phyloP scores from a whole-genome alignment of 176 grass and related monocot species.

The Oryza meridionalis region DNA sequence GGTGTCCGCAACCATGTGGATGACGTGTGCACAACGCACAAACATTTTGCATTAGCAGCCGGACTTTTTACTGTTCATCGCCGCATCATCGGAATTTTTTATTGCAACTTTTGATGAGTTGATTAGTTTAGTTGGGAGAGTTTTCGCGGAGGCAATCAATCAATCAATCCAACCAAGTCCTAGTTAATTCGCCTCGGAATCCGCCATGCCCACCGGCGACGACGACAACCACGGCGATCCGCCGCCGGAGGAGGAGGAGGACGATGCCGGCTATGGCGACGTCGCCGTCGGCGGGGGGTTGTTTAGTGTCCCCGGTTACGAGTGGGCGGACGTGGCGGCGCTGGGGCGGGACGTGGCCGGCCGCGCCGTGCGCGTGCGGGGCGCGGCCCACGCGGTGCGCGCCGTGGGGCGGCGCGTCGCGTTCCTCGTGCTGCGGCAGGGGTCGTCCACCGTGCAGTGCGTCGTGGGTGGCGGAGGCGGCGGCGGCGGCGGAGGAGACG shows the following conservation, averaged over 20 bases:
- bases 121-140: neutral
- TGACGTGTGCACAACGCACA: too few relatives aligned
- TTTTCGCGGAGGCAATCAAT: neutral
- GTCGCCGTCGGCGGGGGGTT: neutral
- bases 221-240: neutral
- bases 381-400: conserved; percentile 53
- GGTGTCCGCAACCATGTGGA: too few relatives aligned
- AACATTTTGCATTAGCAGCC: neutral
- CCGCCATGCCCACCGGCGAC: neutral
- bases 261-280: neutral
- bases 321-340: conserved; percentile 50
- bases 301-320: neutral
- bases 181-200: neutral
- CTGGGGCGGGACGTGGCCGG: conserved; percentile 36
- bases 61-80: neutral
- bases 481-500: conserved; percentile 29
- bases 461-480: conserved; percentile 45
- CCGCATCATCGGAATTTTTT: neutral
- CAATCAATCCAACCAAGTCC: neutral
- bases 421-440: conserved; percentile 64
- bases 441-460: conserved; percentile 63
- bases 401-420: conserved; percentile 63
- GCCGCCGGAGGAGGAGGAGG: neutral
- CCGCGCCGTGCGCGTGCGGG: conserved; percentile 48
- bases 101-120: neutral